Base-by-base conservation (phyloP, 2,329 filamentous ascomycete species). In the Saccharata proteae region DNA sequence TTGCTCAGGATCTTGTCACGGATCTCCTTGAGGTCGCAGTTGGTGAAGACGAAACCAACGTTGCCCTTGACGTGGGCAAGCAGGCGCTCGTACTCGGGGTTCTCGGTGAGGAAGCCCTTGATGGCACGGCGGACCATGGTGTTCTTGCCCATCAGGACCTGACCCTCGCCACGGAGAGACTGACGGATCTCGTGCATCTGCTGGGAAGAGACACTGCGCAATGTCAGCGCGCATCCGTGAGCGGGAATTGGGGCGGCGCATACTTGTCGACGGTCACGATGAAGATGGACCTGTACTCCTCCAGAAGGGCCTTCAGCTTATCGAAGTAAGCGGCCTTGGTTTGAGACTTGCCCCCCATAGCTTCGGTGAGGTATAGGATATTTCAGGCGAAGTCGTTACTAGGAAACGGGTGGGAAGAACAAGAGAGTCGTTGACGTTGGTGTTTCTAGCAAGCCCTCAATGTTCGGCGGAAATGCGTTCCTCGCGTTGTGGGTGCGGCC, bases 151-250 rank as follows among this genome's bases (percentile, higher is more conserved):
- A 96, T 96, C 68, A 98, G 74, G 53, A 98, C 86, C 52, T 96
- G 81, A 67, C 76, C 86, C 66, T 93, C 69, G 43, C 79, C 80
- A 62, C 90, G 86, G 63, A 98, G 81, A 55, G 83, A 67, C 57
- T 79, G 69, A 64, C 90, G 82, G 65, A 98, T 96, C 77, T 98
- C 90, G 83, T 98, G 90, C 92, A 98, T 98, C 79, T 98, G 92
- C 78, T 98, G 90, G 52, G 90, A 98, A 65, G 80, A 84, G 77
- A 98, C 90, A 98, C 96, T 98, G 84, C 96, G 60, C 88, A 80
- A 44, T 18, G 14, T 36, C 17, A 36, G 34, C n/a, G 18, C 25
- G 13, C 23, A 8, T n/a, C 7, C 5, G 14, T 16, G 13, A 13
- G 12, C 16, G 17, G n/a, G 7, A 6, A 12, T 19, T 10, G n/a